Base-by-base conservation (phyloP, 139 green algal genomes). In the Trebouxia sp. region DNA sequence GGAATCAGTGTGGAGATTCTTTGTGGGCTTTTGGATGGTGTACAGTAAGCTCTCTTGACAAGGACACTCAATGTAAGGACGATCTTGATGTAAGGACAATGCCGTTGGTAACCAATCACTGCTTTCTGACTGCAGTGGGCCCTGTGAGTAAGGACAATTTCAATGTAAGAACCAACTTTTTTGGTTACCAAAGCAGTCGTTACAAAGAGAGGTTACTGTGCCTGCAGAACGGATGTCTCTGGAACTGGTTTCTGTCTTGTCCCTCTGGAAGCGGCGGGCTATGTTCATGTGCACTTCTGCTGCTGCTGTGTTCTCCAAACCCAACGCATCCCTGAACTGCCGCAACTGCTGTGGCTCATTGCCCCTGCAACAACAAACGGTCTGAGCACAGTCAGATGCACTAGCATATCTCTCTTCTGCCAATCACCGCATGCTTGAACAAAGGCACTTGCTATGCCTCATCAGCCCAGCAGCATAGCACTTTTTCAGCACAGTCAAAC, bases 251-350 rank as follows among this genome's bases (percentile, higher is more conserved):
- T 97, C 94, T 38, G 94, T 82, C 28, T 90, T 85, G 5, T 88
- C 86, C 45, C 95, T 83, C 76, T 92, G 91, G 69, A 98, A 88
- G 45, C 92, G 86, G 55, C 91, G 85, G 5, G 92, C 95, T 15
- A 97, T 88, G 72, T 99, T 96, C 14, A 99, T 94, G 85, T 99
- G 96, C 66, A 95, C 95, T 1, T 91, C 84, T 6, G 96, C 96
- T 8, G 97, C 96, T 30, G 97, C 94, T 65, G 93, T 90, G 80
- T 99, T 96, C 1, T 85, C 81, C 67, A 99, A 87, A 4, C 92
- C 94, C 66, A 99, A 88, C 3, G 89, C 87, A 0, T 92, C 87
- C 88, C 97, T 97, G 85, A 98, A 99, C 41, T 66, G 72, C 32
- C 55, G 17, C 5, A 93, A 83, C 50, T 76, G 76, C 14, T 93